A percentile compares a stretch with the other conserved stretches of the same genome.
Conservation (phyloP, 306 rosid genomes). For the Cyclanthera cordifolia region DNA sequence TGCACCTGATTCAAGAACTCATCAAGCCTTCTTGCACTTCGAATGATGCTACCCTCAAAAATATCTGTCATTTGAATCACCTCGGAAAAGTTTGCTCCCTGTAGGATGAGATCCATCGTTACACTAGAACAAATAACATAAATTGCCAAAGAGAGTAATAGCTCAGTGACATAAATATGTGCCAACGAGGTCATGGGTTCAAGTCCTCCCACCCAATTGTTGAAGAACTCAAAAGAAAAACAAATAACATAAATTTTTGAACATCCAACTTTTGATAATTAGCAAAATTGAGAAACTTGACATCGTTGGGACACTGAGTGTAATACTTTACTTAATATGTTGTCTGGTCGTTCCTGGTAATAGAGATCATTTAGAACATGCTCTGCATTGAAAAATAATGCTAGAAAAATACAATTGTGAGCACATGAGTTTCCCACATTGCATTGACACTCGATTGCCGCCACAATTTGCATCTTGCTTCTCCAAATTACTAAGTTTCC, state of each 20-base stretch:
- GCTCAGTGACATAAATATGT: too few relatives aligned
- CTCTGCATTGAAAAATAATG: background rate
- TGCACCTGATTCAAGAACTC: constrained; percentile 89
- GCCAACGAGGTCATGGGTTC: too few relatives aligned
- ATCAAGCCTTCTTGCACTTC: constrained; percentile 95
- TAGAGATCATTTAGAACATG: background rate
- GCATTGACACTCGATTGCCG: background rate
- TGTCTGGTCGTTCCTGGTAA: background rate
- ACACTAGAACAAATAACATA: background rate
- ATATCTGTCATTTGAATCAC: constrained; percentile 96
- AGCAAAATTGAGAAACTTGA: background rate
- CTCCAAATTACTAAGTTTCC: background rate
- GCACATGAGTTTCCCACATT: background rate
- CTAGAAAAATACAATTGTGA: background rate
- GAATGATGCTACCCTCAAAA: constrained; percentile 90
- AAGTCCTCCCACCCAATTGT: too few relatives aligned
- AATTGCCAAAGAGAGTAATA: too few relatives aligned
- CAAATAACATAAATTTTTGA: background rate
- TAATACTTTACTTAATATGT: constrained; percentile 2
- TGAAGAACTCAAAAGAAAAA: too few relatives aligned
- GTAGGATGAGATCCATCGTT: constrained; percentile 3
- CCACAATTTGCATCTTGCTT: background rate
- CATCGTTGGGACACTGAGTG: background rate
- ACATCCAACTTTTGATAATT: background rate
- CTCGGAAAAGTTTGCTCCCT: constrained; percentile 80